Evolutionary conservation across 1,284 basidiomycete species (phyloP).

Genomic region (Golubevia pallescens): DNA sequence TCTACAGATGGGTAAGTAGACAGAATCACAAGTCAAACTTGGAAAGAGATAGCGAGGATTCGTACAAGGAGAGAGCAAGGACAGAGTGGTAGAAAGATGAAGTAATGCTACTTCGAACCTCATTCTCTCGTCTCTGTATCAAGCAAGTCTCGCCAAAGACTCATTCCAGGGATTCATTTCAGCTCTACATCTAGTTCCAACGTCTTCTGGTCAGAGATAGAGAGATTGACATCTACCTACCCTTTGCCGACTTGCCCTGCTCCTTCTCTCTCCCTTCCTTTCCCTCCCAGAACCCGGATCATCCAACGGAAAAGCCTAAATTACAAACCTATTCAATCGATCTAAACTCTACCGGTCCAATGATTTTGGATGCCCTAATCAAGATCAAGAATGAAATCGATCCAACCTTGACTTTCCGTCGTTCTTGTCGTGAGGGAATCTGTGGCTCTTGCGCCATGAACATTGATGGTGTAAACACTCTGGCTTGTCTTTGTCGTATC

Average conservation of each 20-base stretch:
- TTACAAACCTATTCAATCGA: slow-evolving; percentile 92
- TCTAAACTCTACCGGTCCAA: slow-evolving; percentile 92
- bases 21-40: neutral
- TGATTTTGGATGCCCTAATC: slow-evolving; percentile 82
- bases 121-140: too few relatives aligned
- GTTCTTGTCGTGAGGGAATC: slow-evolving; percentile 96
- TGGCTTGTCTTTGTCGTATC: slow-evolving; percentile 95
- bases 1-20: slow-evolving; percentile 61
- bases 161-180: too few relatives aligned
- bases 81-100: neutral
- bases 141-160: too few relatives aligned
- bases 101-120: too few relatives aligned
- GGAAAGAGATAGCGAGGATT: neutral
- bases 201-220: too few relatives aligned
- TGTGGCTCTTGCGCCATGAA: slow-evolving; percentile 99
- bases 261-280: neutral
- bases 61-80: neutral
- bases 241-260: neutral
- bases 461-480: slow-evolving; percentile 91
- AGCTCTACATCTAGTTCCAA: too few relatives aligned
- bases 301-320: slow-evolving; percentile 87
- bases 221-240: slow-evolving; percentile 1
- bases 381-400: slow-evolving; percentile 99
- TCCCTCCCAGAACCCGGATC: slow-evolving; percentile 79
- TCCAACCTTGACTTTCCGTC: slow-evolving; percentile 92